Evolutionary conservation across 768 basidiomycete species (phyloP).

Genomic region (Amanita exitialis): DNA sequence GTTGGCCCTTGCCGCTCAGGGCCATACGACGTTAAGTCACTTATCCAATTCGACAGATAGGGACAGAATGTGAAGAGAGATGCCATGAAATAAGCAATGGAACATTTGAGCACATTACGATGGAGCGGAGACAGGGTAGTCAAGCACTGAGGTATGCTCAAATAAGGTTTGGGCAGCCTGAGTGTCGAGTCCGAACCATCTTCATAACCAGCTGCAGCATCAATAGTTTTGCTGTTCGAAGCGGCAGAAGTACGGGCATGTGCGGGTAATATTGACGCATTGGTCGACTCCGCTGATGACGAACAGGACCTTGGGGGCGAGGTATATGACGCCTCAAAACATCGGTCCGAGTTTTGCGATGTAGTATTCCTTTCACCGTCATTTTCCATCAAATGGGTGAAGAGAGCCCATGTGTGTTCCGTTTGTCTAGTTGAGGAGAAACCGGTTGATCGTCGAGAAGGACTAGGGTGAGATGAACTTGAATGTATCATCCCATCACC

Average conservation of each 20-base stretch:
- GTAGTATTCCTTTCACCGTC: constrained; percentile 31
- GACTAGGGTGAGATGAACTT: not conserved
- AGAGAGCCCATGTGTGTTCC: constrained; percentile 36
- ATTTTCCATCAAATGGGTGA: constrained; percentile 64
- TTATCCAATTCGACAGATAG: constrained; percentile 57
- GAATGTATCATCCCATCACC: not conserved
- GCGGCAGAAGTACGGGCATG: not conserved
- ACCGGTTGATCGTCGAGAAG: not conserved
- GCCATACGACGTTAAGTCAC: constrained; percentile 44
- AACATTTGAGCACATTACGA: constrained; percentile 82
- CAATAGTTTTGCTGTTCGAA: not conserved
- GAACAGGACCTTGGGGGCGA: not conserved
- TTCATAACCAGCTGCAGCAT: not conserved
- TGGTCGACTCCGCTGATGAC: not conserved
- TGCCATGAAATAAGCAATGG: constrained; percentile 80
- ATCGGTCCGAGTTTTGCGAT: constrained; percentile 3
- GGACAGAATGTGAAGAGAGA: constrained; percentile 91
- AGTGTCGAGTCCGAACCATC: not conserved
- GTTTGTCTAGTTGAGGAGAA: constrained; percentile 16
- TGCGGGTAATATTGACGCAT: not conserved
- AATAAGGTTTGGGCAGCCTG: not conserved
- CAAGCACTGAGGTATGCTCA: not conserved
- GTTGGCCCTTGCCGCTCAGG: constrained; percentile 46
- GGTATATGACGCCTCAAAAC: not conserved
- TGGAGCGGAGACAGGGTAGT: constrained; percentile 21